Evolutionary conservation across 805 yeast genomes (phyloP).

Genomic region (Lipomyces spencermartinsiae): DNA sequence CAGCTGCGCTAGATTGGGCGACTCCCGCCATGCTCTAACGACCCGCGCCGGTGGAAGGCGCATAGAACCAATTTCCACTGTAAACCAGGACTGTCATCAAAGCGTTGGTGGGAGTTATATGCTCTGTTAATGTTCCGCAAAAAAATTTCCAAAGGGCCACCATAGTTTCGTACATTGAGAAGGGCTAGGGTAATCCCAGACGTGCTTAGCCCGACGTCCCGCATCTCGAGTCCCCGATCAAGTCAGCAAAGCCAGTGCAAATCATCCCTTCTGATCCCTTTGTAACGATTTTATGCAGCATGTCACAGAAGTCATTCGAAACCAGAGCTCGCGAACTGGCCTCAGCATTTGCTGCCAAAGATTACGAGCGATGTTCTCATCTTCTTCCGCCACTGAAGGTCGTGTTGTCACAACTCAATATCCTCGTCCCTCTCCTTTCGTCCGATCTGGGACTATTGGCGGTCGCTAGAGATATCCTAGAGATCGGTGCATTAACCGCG

Average conservation of each 20-base stretch:
- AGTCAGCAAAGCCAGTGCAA: background rate
- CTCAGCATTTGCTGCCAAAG: conserved; percentile 63
- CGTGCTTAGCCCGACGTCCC: background rate
- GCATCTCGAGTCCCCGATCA: background rate
- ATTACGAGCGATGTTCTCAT: conserved; percentile 65
- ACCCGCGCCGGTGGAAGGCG: conserved; percentile 35
- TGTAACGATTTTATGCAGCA: background rate
- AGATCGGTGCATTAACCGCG: conserved; percentile 83
- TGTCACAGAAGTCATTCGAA: conserved; percentile 19
- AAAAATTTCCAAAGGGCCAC: too few species aligned
- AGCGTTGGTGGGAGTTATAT: background rate
- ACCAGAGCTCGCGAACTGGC: conserved; percentile 58
- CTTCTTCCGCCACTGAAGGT: conserved; percentile 76
- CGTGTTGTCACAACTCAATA: conserved; percentile 75
- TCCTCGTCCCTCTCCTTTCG: conserved; percentile 68
- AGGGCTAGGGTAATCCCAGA: background rate
- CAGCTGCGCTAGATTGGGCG: conserved; percentile 38
- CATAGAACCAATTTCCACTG: conserved; percentile 26
- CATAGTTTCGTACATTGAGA: too few species aligned
- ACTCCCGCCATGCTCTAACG: conserved; percentile 29
- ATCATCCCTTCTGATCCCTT: background rate
- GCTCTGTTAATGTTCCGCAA: background rate
- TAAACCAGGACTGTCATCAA: background rate
- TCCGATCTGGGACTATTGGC: conserved; percentile 62
- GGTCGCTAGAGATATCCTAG: conserved; percentile 82